phyloP scores from a whole-genome alignment of 805 yeast genomes.

The Ogataea zsoltii region DNA sequence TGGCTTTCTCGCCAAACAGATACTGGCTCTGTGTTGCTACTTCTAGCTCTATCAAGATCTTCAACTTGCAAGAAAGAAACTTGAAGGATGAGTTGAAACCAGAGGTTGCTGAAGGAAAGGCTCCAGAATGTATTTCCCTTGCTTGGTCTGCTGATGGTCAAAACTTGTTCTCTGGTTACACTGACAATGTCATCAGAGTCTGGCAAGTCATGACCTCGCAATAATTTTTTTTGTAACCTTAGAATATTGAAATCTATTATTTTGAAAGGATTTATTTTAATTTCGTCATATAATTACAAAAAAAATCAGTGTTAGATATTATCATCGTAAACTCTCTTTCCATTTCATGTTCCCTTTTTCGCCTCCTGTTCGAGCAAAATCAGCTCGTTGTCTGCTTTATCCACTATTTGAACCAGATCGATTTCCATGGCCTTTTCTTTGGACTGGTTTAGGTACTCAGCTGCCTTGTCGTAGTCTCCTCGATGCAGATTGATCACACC shows the following conservation, averaged over 20 bases:
- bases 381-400: slow-evolving; percentile 65
- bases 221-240: slow-evolving; percentile 29
- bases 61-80: slow-evolving; percentile 92
- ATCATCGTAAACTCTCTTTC: background rate
- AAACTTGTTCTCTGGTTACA: slow-evolving; percentile 99
- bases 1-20: slow-evolving; percentile 99
- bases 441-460: slow-evolving; percentile 63
- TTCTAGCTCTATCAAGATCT: slow-evolving; percentile 95
- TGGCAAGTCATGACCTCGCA: slow-evolving; percentile 98
- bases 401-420: slow-evolving; percentile 61
- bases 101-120: slow-evolving; percentile 94
- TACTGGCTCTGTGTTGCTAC: slow-evolving; percentile 99
- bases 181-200: slow-evolving; percentile 98
- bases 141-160: slow-evolving; percentile 99
- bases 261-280: slow-evolving; percentile 14
- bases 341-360: too few species aligned
- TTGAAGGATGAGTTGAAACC: slow-evolving; percentile 98
- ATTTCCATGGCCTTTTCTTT: slow-evolving; percentile 67
- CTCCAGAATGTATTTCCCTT: slow-evolving; percentile 96
- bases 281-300: slow-evolving; percentile 17
- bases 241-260: slow-evolving; percentile 10
- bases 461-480: slow-evolving; percentile 57
- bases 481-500: slow-evolving; percentile 76
- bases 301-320: slow-evolving; percentile 11
- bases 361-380: slow-evolving; percentile 26